These are phyloP conservation scores for Viola odorata DNA, from an alignment of 345 rosid genomes.

Conservation along the genomic window DNA sequence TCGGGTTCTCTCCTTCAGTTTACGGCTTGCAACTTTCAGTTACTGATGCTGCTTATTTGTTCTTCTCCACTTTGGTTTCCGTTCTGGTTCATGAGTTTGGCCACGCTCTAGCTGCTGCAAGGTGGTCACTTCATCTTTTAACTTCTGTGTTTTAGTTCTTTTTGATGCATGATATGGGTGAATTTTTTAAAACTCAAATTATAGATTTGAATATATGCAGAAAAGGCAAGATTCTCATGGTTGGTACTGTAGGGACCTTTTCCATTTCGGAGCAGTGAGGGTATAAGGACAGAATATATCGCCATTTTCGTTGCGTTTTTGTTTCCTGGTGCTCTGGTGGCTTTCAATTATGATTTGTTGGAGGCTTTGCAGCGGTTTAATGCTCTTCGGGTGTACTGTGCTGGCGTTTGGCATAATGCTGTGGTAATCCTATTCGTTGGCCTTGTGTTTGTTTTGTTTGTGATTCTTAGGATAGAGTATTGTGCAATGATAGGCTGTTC, in stretches of 20 bases:
- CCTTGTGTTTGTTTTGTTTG: conserved; percentile 1
- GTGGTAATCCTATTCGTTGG: conserved; percentile 38
- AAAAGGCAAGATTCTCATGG: conserved; percentile 23
- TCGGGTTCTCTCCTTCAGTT: conserved; percentile 23
- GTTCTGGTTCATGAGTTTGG: conserved; percentile 80
- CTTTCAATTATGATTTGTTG: conserved; percentile 60
- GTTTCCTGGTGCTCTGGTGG: conserved; percentile 91
- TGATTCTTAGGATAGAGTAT: not conserved
- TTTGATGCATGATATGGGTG: not conserved
- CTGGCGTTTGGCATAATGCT: conserved; percentile 97
- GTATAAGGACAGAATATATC: conserved; percentile 68
- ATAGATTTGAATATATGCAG: conserved; percentile 6
- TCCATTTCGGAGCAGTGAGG: conserved; percentile 70
- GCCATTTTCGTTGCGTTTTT: conserved; percentile 75
- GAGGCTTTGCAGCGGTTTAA: conserved; percentile 42
- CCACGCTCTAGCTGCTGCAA: conserved; percentile 85
- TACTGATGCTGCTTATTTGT: conserved; percentile 38
- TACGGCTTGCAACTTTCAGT: conserved; percentile 41
- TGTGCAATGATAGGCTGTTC: not conserved
- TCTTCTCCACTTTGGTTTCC: conserved; percentile 60
- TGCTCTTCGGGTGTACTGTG: conserved; percentile 76
- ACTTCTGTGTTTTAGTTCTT: not conserved
- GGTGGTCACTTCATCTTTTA: conserved; percentile 29
- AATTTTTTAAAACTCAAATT: conserved; percentile 10
- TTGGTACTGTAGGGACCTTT: conserved; percentile 34